These are phyloP conservation scores for Glaciozyma martinii DNA, from an alignment of 768 basidiomycete species.

Conservation along the genomic window DNA sequence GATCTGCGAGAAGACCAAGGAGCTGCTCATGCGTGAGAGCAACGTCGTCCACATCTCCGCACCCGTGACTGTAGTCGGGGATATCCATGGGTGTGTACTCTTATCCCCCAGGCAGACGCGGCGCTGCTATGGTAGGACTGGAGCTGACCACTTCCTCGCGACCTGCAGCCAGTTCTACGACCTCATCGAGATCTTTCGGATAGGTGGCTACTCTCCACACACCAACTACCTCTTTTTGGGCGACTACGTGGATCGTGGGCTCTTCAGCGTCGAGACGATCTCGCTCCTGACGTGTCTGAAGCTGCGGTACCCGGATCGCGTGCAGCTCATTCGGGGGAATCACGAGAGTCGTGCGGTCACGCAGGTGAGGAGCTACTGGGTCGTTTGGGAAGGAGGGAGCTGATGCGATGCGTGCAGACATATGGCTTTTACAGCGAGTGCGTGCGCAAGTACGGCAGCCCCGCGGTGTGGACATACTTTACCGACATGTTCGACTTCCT, in stretches of 20 bases:
- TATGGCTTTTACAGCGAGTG: conserved; percentile 99
- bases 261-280: conserved; percentile 98
- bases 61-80: conserved; percentile 96
- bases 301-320: conserved; percentile 88
- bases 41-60: conserved; percentile 96
- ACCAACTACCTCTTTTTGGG: conserved; percentile 98
- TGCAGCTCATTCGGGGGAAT: conserved; percentile 94
- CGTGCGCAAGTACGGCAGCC: conserved; percentile 88
- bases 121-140: neutral
- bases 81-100: conserved; percentile 87
- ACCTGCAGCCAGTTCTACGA: conserved; percentile 89
- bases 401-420: conserved; percentile 51
- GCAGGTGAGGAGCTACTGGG: conserved; percentile 56
- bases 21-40: conserved; percentile 96
- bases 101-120: neutral
- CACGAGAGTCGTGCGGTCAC: conserved; percentile 97
- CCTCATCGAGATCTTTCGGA: conserved; percentile 95
- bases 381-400: conserved; percentile 19
- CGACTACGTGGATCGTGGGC: conserved; percentile 94
- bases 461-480: conserved; percentile 97
- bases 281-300: conserved; percentile 94
- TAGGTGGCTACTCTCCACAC: conserved; percentile 91
- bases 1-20: conserved; percentile 99
- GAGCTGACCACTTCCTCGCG: neutral
- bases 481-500: conserved; percentile 99